These are phyloP conservation scores for Boletus insuetus DNA, from an alignment of 768 basidiomycete genomes.

Conservation along the genomic window DNA sequence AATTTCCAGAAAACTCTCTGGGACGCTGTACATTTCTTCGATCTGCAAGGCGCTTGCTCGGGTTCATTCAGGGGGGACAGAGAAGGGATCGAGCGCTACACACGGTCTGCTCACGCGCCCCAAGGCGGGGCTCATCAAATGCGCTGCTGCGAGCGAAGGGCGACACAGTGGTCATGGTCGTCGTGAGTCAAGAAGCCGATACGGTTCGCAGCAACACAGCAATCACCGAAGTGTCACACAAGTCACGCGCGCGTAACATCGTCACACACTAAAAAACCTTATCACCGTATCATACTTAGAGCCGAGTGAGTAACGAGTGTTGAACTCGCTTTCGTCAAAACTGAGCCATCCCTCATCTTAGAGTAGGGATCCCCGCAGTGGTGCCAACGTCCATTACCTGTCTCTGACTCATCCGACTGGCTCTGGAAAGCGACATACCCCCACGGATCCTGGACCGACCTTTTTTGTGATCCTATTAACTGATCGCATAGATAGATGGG, in stretches of 20 bases:
- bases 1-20: constrained; percentile 96
- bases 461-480: too few relatives aligned
- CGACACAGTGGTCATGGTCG: constrained; percentile 39
- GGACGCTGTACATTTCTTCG: constrained; percentile 98
- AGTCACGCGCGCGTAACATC: constrained; percentile 18
- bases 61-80: constrained; percentile 27
- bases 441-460: too few relatives aligned
- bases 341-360: too few relatives aligned
- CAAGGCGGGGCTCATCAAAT: constrained; percentile 51
- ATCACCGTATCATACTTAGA: too few relatives aligned
- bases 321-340: too few relatives aligned
- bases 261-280: constrained; percentile 34
- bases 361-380: too few relatives aligned
- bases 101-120: constrained; percentile 58
- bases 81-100: constrained; percentile 14
- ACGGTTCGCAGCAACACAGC: constrained; percentile 22
- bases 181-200: constrained; percentile 20
- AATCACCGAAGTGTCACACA: constrained; percentile 14
- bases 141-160: constrained; percentile 61
- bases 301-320: too few relatives aligned
- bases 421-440: too few relatives aligned
- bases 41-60: constrained; percentile 54
- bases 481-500: too few relatives aligned
- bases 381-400: too few relatives aligned
- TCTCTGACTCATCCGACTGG: too few relatives aligned